A percentile compares a stretch with the other conserved stretches of the same genome.
Conservation (phyloP, 805 yeast genomes). For the Starmerella apicola region DNA sequence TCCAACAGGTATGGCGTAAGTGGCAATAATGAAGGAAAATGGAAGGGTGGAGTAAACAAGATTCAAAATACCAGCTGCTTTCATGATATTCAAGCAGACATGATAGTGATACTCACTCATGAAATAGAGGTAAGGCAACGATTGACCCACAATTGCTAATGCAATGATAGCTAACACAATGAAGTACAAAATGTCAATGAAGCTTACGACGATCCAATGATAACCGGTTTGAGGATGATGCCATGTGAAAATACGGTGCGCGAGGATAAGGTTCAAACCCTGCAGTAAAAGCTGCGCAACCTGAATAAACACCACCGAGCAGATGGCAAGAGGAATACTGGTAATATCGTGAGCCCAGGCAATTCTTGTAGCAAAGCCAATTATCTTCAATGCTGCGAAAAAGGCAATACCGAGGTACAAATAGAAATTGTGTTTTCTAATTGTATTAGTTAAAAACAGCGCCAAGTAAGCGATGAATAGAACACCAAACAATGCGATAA, state of each 20-base stretch:
- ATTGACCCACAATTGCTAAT: conserved; percentile 59
- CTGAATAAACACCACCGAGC: conserved; percentile 43
- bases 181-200: conserved; percentile 40
- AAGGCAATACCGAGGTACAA: conserved; percentile 41
- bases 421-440: conserved; percentile 51
- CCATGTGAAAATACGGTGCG: conserved; percentile 67
- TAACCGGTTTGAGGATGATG: conserved; percentile 62
- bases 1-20: conserved; percentile 47
- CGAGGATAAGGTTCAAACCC: conserved; percentile 49
- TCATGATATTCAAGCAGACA: conserved; percentile 43
- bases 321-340: conserved; percentile 38
- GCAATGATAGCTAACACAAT: conserved; percentile 45
- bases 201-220: conserved; percentile 36
- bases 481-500: conserved; percentile 41
- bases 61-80: conserved; percentile 39
- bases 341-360: conserved; percentile 47
- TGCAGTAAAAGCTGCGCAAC: conserved; percentile 48
- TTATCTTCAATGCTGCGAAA: conserved; percentile 40
- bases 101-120: conserved; percentile 34
- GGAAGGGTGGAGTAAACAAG: conserved; percentile 44
- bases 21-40: conserved; percentile 35
- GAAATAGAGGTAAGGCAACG: conserved; percentile 47
- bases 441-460: conserved; percentile 37
- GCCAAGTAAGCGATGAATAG: conserved; percentile 36
- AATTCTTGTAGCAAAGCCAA: conserved; percentile 49